Evolutionary conservation across 1,284 basidiomycete species (phyloP).

Genomic region (Gymnopus androsaceus): DNA sequence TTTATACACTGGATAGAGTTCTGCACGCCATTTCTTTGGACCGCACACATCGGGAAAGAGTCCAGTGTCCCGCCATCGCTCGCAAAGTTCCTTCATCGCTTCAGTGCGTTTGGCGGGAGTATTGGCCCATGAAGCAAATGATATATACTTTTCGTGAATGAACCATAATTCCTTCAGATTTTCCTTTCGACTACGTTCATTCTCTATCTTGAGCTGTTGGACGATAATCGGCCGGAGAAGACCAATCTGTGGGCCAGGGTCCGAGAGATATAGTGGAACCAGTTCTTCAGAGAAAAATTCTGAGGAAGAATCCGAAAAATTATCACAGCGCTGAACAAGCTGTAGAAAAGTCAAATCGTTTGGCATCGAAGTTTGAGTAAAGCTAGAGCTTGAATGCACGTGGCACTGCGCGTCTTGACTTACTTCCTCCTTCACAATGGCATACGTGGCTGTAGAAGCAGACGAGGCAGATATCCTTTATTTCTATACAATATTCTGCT

Average conservation of each 20-base stretch:
- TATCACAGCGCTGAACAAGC: conserved; percentile 64
- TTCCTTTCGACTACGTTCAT: conserved; percentile 33
- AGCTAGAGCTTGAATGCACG: background rate
- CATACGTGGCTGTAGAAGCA: conserved; percentile 58
- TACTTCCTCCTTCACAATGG: conserved; percentile 34
- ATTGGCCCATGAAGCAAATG: conserved; percentile 53
- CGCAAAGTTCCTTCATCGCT: conserved; percentile 62
- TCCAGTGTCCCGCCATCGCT: conserved; percentile 68
- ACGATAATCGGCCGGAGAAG: conserved; percentile 62
- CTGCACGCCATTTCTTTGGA: conserved; percentile 78
- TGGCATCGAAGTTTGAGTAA: background rate
- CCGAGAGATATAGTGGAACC: conserved; percentile 52
- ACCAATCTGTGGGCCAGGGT: conserved; percentile 54
- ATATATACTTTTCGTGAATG: conserved; percentile 40
- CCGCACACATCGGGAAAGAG: conserved; percentile 68
- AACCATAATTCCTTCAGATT: conserved; percentile 42
- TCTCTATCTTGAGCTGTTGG: conserved; percentile 52
- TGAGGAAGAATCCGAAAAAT: conserved; percentile 40
- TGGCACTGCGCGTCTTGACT: background rate
- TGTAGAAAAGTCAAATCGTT: conserved; percentile 49
- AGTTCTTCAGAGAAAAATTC: conserved; percentile 40
- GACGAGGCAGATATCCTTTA: conserved; percentile 44
- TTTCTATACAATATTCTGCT: background rate
- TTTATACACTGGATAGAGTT: conserved; percentile 82
- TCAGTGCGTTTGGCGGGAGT: conserved; percentile 58